Base-by-base conservation (phyloP, 1,284 basidiomycete genomes). In the Laetiporus sulphureus region DNA sequence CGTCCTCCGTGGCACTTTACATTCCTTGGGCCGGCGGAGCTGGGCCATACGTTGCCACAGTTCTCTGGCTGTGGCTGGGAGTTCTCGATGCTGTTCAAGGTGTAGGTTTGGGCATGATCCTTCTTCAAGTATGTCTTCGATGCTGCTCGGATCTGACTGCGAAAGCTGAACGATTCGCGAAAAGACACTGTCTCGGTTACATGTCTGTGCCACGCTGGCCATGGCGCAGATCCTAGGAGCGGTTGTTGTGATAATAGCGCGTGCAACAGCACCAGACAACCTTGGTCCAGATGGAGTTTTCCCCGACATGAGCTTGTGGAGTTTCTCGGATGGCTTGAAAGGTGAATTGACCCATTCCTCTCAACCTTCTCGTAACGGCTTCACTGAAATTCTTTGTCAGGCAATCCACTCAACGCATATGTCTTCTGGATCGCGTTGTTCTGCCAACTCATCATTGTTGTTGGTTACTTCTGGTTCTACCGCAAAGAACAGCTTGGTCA, bases 391-490 rank as follows among this genome's bases (percentile, higher is more conserved):
- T n/a, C n/a, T 38, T 22, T 31, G 37, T 18, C 50, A 70, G 76
- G 75, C 49, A 88, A 85, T 54, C 86, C 86, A 12, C 79, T 90
- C 75, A 84, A 82, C 16, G 71, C 75, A 22, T 79, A 85, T 40
- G 70, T 87, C 44, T 95, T 95, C 73, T 95, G 91, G 91, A 64
- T 92, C 36, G 90, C 89, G 42, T 71, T 95, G 39, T 57, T 77
- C 7, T 86, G 78, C 58, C 86, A 89, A 59, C 58, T 94, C 44
- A 62, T 91, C 49, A 91, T 95, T 57, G 88, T 93, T 42, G 65
- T 84, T 46, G 91, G 91, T 18, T 95, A 94, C 69, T 91, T 93
- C 71, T 87, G 87, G 85, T 92, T 94, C 77, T 95, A 90, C 63
- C 81, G 87, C 59, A 88, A 88, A 66, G 87, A 90, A 62, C 87